Evolutionary conservation across 495 filamentous ascomycete species (phyloP).

Genomic region (Talaromyces proteolyticus): DNA sequence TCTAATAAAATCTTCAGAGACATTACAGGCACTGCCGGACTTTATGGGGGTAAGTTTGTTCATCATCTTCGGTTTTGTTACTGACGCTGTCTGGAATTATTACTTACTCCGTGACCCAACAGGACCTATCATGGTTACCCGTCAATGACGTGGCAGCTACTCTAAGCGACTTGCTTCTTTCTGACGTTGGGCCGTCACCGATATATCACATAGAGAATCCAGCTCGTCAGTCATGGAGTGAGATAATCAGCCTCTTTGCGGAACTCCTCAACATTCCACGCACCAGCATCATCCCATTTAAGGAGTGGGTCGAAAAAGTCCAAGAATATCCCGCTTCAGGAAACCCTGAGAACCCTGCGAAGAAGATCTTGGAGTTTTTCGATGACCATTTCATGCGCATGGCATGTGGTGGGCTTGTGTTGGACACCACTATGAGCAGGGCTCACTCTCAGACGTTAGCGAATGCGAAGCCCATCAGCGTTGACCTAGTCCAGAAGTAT

Average conservation of each 20-base stretch:
- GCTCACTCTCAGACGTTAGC: constrained; percentile 39
- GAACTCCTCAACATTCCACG: constrained; percentile 29
- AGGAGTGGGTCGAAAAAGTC: constrained; percentile 44
- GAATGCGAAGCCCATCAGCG: constrained; percentile 26
- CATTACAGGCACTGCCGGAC: constrained; percentile 34
- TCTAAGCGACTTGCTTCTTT: constrained; percentile 29
- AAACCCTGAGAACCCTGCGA: constrained; percentile 43
- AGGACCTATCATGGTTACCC: constrained; percentile 42
- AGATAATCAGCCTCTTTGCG: constrained; percentile 33
- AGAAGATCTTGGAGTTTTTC: constrained; percentile 39
- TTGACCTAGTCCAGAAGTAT: constrained; percentile 31
- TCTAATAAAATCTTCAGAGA: constrained; percentile 47
- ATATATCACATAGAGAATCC: constrained; percentile 56
- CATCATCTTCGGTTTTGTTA: no score
- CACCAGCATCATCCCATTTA: constrained; percentile 34
- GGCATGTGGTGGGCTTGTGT: constrained; percentile 45
- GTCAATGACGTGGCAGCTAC: constrained; percentile 38
- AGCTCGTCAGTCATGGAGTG: constrained; percentile 38
- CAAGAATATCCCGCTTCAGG: constrained; percentile 17
- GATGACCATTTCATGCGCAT: constrained; percentile 44
- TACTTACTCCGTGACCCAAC: no score
- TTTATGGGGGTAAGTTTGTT: no score
- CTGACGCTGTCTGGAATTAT: no score
- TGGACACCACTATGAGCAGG: constrained; percentile 30
- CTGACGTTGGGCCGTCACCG: constrained; percentile 17